Evolutionary conservation across 495 filamentous ascomycete genomes (phyloP), one percentile per base, ranked within the genome.

Genomic region (Penicillium steckii): DNA sequence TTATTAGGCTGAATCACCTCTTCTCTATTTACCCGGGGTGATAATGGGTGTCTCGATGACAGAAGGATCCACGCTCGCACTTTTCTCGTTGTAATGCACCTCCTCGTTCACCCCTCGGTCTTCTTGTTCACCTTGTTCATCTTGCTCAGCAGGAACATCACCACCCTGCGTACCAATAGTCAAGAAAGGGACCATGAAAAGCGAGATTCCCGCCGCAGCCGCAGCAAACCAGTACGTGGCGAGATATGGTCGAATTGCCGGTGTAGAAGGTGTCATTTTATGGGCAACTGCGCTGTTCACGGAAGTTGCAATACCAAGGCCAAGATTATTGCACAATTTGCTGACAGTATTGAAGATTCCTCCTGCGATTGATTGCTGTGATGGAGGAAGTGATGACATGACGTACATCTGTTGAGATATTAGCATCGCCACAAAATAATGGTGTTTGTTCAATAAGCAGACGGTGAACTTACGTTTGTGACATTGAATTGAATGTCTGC

Each of bases 401-500:
- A 73, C 70, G 35, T 70, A 73, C 62, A 65, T 65, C 61, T 64
- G 19, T 35, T 25, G 37, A 18, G 13, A 38, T 10, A 27, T 56
- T 33, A 57, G 50, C 35, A 25, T 43, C 13, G n/a, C n/a, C 4
- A 4, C 10, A 23, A 5, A 18, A 35, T 15, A 6, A 5, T 27
- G 26, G 10, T 24, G 13, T 41, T 13, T 8, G 4, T 10, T n/a
- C 3, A 12, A 46, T 15, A 30, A 33, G n/a, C n/a, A 10, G 1
- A 32, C 8, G 41, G 27, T 13, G 17, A 2, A 49, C 64, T 17
- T 51, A 73, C 67, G 49, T 85, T 85, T 2, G 81, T 77, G 6
- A 86, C 75, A 7, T 78, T 81, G 66, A 86, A 89, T 8, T 85
- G 71, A 3, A 76, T 70, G 57, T 87, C 85, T 0, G 80, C 76